These are phyloP conservation scores for Kuraishia cidri DNA, from an alignment of 805 yeast genomes.

Conservation along the genomic window DNA sequence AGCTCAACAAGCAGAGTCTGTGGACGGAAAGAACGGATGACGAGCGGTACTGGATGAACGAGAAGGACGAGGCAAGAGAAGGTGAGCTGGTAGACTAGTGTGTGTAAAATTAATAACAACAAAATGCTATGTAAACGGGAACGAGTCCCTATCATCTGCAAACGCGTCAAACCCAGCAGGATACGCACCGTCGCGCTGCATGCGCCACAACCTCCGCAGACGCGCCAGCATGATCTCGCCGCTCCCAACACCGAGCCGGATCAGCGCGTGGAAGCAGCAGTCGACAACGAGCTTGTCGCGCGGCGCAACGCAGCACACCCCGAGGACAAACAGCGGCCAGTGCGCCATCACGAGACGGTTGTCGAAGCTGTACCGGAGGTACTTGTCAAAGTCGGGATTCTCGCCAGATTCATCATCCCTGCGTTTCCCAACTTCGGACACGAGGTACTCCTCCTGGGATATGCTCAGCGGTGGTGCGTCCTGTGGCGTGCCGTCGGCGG, in stretches of 20 bases:
- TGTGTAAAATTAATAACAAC: no score
- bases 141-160: slow-evolving; percentile 22
- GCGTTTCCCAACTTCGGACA: background rate
- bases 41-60: slow-evolving; percentile 25
- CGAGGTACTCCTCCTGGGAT: slow-evolving; percentile 1
- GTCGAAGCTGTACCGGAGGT: slow-evolving; percentile 20
- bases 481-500: slow-evolving; percentile 1
- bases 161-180: slow-evolving; percentile 14
- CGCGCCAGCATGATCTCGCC: slow-evolving; percentile 22
- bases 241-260: slow-evolving; percentile 24
- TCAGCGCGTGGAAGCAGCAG: slow-evolving; percentile 22
- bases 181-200: slow-evolving; percentile 14
- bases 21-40: slow-evolving; percentile 21
- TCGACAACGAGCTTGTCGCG: slow-evolving; percentile 21
- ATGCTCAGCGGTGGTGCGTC: slow-evolving; percentile 3
- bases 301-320: slow-evolving; percentile 19
- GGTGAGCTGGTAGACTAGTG: slow-evolving; percentile 3
- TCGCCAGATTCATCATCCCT: background rate
- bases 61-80: slow-evolving; percentile 26
- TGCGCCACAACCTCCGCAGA: slow-evolving; percentile 19
- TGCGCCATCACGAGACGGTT: slow-evolving; percentile 25
- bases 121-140: no score
- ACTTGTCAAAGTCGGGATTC: slow-evolving; percentile 15
- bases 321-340: slow-evolving; percentile 25
- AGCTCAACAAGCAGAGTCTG: slow-evolving; percentile 23